Base-by-base conservation (phyloP, 257 asterid genomes). In the Lantana camara region DNA sequence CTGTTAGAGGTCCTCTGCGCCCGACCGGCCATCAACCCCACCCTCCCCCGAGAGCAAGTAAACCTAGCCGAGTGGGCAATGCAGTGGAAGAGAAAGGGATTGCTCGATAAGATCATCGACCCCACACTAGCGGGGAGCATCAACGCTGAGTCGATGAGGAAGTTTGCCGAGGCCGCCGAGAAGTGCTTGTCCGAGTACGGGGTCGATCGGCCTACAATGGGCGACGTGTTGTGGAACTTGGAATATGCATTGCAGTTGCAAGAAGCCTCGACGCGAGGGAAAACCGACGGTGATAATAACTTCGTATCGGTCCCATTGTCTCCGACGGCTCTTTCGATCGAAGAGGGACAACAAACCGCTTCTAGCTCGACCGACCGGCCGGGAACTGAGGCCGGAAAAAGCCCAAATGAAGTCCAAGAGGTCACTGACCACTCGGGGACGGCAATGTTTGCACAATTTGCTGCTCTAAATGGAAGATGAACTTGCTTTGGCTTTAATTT, bases 31-130 rank as follows among this genome's bases (percentile, higher is more conserved):
- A 84, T 94, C 40, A 78, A 90, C 71, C 97, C 95, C 0, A 66
- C 91, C 2, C 66, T 90, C 72, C 93, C 97, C 0, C 73, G 96
- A 48, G 99, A 90, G 69, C 99, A 94, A 75, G 97, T 88, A 74
- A 94, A 90, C 75, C 58, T 94, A 55, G 99, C 99, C 0, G 97
- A 94, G 41, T 94, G 97, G 96, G 97, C 89, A 9, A 77, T 88
- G 96, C 95, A 94, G 57, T 90, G 97, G 92, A 87, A 90, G 81
- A 75, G 86, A 59, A 94, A 86, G 64, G 96, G 92, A 3, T 37
- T 94, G 49, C 57, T 90, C 20, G 96, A 88, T 12, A 94, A 86
- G 67, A 88, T 94, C 73, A 83, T 94, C 1, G 99, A 90, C 63
- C 88, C 95, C 15, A 73, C 72, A 0, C 81, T 88, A 5, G 88